Conservation (phyloP, 306 rosid species). For the Astragalus glycyphyllos region DNA sequence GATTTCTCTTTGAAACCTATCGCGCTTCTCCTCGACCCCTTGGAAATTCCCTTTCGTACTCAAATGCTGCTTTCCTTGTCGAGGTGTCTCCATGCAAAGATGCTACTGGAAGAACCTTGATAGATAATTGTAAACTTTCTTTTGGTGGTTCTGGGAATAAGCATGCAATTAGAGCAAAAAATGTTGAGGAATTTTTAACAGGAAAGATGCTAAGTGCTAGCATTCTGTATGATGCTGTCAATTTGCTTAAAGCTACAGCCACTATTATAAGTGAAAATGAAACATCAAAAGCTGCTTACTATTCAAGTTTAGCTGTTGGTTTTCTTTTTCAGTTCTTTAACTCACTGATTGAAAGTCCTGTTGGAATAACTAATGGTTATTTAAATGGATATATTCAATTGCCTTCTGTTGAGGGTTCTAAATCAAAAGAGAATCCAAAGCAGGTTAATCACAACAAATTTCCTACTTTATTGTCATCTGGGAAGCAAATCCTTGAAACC, state of each 20-base stretch:
- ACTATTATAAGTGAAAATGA: constrained; percentile 61
- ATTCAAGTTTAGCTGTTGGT: constrained; percentile 76
- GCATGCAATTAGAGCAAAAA: constrained; percentile 77
- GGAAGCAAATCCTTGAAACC: constrained; percentile 62
- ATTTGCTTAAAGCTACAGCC: constrained; percentile 52
- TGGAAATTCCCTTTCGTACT: constrained; percentile 75
- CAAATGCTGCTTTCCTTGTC: constrained; percentile 86
- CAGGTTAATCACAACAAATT: constrained; percentile 31
- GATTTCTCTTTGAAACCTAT: constrained; percentile 69
- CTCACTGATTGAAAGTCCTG: constrained; percentile 49
- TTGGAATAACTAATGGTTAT: constrained; percentile 38
- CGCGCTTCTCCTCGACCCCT: constrained; percentile 87
- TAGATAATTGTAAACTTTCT: constrained; percentile 62
- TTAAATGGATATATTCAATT: constrained; percentile 29
- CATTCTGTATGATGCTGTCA: constrained; percentile 63
- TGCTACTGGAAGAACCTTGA: constrained; percentile 47
- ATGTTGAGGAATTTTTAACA: constrained; percentile 59
- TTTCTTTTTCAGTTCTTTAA: constrained; percentile 80
- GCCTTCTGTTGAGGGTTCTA: constrained; percentile 8
- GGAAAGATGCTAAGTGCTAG: constrained; percentile 60
- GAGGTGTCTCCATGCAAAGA: constrained; percentile 59
- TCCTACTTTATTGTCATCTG: constrained; percentile 58
- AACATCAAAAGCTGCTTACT: constrained; percentile 58
- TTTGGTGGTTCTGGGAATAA: constrained; percentile 80
- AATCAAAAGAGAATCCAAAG: constrained; percentile 38